Evolutionary conservation across 148 eudicot genomes (phyloP).

Genomic region (Drosera capensis): DNA sequence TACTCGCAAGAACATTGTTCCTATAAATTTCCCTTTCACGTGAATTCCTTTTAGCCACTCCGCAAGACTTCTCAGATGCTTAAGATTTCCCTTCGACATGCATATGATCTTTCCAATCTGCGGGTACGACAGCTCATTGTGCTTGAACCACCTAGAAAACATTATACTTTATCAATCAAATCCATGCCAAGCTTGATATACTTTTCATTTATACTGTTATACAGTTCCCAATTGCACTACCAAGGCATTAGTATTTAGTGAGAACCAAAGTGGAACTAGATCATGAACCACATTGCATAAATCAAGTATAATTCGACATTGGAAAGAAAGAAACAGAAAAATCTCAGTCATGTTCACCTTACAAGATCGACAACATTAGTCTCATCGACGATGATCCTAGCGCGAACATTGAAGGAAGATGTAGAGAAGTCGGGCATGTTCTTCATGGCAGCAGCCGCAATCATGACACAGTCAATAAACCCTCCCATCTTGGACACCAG

Average conservation of each 20-base stretch:
- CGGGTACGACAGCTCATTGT: conserved; percentile 67
- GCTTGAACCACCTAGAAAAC: conserved; percentile 83
- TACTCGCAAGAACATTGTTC: conserved; percentile 46
- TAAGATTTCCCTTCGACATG: conserved; percentile 54
- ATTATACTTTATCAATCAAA: background rate
- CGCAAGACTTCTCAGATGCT: conserved; percentile 28
- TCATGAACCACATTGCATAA: no score
- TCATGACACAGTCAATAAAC: conserved; percentile 71
- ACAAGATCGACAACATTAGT: conserved; percentile 60
- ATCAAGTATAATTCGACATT: background rate
- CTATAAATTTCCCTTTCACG: conserved; percentile 66
- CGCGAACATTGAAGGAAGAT: conserved; percentile 69
- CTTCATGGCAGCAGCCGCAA: conserved; percentile 73
- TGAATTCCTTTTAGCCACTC: conserved; percentile 67
- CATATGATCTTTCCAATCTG: conserved; percentile 76
- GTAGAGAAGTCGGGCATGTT: conserved; percentile 28
- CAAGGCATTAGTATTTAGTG: background rate
- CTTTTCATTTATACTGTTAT: background rate
- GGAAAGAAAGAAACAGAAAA: background rate
- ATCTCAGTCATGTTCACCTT: conserved; percentile 26
- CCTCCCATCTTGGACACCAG: conserved; percentile 29
- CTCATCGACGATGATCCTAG: conserved; percentile 33
- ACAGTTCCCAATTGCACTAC: background rate
- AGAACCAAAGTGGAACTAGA: background rate
- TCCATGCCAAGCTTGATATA: background rate